Conservation (phyloP, 768 basidiomycete genomes). For the Boletus bicolor region DNA sequence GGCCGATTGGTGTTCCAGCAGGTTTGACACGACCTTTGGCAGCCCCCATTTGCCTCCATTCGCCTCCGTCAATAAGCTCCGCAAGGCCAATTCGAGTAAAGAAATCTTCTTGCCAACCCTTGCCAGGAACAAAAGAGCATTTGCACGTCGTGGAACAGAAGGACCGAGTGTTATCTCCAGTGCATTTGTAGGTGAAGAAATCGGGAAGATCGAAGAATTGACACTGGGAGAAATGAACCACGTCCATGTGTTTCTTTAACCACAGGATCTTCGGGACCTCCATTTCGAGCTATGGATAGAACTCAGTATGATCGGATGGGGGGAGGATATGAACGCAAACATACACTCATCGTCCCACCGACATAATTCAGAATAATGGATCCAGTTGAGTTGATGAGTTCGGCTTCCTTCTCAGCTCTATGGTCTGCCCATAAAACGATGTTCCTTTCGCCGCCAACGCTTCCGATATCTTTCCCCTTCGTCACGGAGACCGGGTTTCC, state of each 20-base stretch:
- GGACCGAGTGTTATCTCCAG: conserved; percentile 66
- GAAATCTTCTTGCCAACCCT: conserved; percentile 89
- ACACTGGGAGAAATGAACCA: conserved; percentile 64
- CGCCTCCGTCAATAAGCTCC: conserved; percentile 58
- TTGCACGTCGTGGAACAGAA: conserved; percentile 96
- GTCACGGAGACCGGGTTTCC: conserved; percentile 78
- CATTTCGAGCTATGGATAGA: conserved; percentile 78
- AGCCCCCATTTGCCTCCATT: conserved; percentile 73
- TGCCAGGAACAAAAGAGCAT: conserved; percentile 83
- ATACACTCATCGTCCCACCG: conserved; percentile 92
- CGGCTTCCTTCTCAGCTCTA: conserved; percentile 88
- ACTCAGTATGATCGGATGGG: conserved; percentile 5
- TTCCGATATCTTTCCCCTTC: conserved; percentile 59
- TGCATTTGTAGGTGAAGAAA: conserved; percentile 91
- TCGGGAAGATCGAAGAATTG: conserved; percentile 94
- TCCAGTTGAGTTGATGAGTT: conserved; percentile 80
- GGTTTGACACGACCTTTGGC: conserved; percentile 63
- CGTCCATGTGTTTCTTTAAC: conserved; percentile 86
- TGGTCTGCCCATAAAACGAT: conserved; percentile 97
- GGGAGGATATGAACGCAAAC: conserved; percentile 15
- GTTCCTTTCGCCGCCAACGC: conserved; percentile 66
- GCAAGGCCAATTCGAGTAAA: conserved; percentile 80
- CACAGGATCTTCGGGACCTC: conserved; percentile 97
- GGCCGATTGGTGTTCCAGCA: conserved; percentile 81
- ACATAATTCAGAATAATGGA: conserved; percentile 91